Evolutionary conservation across 495 filamentous ascomycete genomes (phyloP).

Genomic region (Hyaloscypha hepaticicola): DNA sequence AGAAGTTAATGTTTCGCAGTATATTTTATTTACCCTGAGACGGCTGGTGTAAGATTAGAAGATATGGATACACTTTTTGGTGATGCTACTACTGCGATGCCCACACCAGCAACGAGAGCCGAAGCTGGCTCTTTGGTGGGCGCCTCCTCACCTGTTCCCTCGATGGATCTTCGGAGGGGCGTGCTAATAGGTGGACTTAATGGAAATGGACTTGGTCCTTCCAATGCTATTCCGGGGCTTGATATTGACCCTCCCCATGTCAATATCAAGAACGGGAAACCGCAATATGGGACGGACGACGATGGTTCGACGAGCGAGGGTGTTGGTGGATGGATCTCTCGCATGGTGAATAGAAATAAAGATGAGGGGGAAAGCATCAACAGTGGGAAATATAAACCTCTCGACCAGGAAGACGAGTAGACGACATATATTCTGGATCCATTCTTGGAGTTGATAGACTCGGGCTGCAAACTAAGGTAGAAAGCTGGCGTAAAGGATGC

Average conservation of each 20-base stretch:
- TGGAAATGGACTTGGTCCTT: slow-evolving; percentile 33
- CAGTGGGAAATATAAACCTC: slow-evolving; percentile 58
- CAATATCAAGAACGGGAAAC: slow-evolving; percentile 47
- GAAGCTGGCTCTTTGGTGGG: slow-evolving; percentile 76
- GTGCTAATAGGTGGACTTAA: slow-evolving; percentile 11
- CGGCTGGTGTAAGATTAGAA: slow-evolving; percentile 88
- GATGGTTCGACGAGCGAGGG: slow-evolving; percentile 41
- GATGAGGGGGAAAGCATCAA: slow-evolving; percentile 44
- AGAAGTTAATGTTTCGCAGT: slow-evolving; percentile 49
- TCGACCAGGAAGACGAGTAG: slow-evolving; percentile 63
- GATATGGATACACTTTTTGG: slow-evolving; percentile 94
- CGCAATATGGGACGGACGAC: slow-evolving; percentile 31
- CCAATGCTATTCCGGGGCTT: slow-evolving; percentile 61
- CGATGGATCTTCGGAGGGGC: slow-evolving; percentile 64
- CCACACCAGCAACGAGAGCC: slow-evolving; percentile 64
- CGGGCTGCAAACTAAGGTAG: slow-evolving; percentile 10
- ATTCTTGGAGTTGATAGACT: slow-evolving; percentile 1
- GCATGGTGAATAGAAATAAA: slow-evolving; percentile 50
- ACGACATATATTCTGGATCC: background rate
- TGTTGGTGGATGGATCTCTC: slow-evolving; percentile 48
- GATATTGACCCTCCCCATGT: slow-evolving; percentile 69
- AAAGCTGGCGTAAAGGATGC: slow-evolving; percentile 20
- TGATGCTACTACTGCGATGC: slow-evolving; percentile 78
- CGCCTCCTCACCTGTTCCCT: slow-evolving; percentile 71
- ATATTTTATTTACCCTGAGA: slow-evolving; percentile 96